Evolutionary conservation across 495 filamentous ascomycete genomes (phyloP).

Genomic region (Viridothelium virens): DNA sequence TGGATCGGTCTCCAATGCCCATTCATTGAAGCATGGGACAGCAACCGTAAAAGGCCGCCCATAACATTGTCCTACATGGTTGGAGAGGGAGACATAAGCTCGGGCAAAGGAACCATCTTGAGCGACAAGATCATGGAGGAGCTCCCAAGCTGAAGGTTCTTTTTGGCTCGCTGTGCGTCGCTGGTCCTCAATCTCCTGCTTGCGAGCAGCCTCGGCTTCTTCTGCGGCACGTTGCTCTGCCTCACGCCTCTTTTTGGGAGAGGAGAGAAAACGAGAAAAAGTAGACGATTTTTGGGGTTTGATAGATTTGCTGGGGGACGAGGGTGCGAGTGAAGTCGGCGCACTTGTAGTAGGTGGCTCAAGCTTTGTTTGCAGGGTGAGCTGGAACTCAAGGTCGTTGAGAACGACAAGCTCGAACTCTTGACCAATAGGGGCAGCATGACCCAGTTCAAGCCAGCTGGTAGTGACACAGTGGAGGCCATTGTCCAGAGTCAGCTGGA

Average conservation of each 20-base stretch:
- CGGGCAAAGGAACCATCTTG: slow-evolving; percentile 89
- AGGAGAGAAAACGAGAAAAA: slow-evolving; percentile 86
- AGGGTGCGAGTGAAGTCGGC: slow-evolving; percentile 9
- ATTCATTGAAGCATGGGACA: slow-evolving; percentile 93
- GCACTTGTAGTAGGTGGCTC: slow-evolving; percentile 60
- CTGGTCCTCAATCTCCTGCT: slow-evolving; percentile 55
- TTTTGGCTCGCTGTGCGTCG: slow-evolving; percentile 51
- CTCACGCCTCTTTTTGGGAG: slow-evolving; percentile 90
- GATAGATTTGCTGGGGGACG: slow-evolving; percentile 39
- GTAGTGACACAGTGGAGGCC: slow-evolving; percentile 97
- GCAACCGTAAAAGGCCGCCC: slow-evolving; percentile 81
- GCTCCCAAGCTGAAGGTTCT: slow-evolving; percentile 69
- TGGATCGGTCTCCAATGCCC: slow-evolving; percentile 75
- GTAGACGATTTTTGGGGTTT: slow-evolving; percentile 63
- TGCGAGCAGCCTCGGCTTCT: slow-evolving; percentile 58
- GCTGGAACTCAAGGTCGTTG: slow-evolving; percentile 92
- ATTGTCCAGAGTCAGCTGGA: slow-evolving; percentile 92
- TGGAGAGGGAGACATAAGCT: slow-evolving; percentile 84
- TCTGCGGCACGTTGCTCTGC: slow-evolving; percentile 73
- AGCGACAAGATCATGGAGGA: slow-evolving; percentile 75
- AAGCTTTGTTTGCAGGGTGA: slow-evolving; percentile 91
- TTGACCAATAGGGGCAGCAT: slow-evolving; percentile 89
- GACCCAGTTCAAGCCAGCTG: slow-evolving; percentile 86
- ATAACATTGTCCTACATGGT: slow-evolving; percentile 78
- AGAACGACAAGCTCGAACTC: slow-evolving; percentile 97